Conservation (phyloP, 108 stramenopile genomes). For the Fistulifera pelliculosa region DNA sequence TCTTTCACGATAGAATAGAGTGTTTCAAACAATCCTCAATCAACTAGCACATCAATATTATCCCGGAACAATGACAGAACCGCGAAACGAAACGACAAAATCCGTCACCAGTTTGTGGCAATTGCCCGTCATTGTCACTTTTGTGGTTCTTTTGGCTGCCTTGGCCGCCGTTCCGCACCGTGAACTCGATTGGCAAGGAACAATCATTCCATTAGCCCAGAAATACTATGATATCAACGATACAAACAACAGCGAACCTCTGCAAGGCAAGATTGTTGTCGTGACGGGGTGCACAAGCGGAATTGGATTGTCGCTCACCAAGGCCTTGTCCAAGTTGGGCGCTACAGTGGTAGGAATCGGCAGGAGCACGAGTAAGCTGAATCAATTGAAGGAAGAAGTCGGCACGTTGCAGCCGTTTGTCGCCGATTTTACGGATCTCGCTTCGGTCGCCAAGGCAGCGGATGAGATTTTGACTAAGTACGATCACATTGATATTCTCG, state of each 20-base stretch:
- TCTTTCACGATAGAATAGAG: too few relatives aligned
- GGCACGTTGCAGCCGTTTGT: conserved; percentile 15
- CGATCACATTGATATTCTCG: conserved; percentile 33
- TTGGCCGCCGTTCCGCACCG: neutral
- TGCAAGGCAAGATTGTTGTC: conserved; percentile 17
- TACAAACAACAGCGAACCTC: neutral
- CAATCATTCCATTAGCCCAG: neutral
- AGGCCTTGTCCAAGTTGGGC: conserved; percentile 16
- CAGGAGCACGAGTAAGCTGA: conserved; percentile 22
- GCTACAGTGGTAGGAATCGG: conserved; percentile 45
- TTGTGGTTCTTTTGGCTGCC: neutral
- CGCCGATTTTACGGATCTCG: conserved; percentile 38
- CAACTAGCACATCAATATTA: too few relatives aligned
- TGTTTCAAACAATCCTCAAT: too few relatives aligned
- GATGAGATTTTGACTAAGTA: conserved; percentile 22
- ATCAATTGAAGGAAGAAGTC: conserved; percentile 11
- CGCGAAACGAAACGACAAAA: too few relatives aligned
- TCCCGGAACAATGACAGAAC: too few relatives aligned
- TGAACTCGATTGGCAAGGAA: conserved; percentile 2
- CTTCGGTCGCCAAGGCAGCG: conserved; percentile 31
- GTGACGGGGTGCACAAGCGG: conserved; percentile 47
- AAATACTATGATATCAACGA: neutral
- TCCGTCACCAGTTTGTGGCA: neutral
- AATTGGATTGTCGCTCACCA: conserved; percentile 29
- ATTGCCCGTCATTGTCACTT: neutral